phyloP scores from a whole-genome alignment of 257 asterid genomes.

The Ehretia macrophylla region DNA sequence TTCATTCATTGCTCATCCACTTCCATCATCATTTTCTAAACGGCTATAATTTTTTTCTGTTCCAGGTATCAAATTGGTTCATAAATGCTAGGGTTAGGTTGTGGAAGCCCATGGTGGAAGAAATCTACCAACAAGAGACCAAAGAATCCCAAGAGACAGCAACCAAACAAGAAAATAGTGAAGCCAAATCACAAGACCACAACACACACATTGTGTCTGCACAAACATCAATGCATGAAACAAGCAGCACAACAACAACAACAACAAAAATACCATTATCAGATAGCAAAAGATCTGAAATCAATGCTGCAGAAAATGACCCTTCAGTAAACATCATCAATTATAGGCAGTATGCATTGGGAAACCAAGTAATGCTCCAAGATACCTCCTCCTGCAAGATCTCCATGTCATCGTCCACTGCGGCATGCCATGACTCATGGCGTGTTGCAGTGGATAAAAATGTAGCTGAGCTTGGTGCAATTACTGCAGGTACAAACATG shows the following conservation, averaged over 20 bases:
- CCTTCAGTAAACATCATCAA: constrained; percentile 29
- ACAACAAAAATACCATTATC: constrained; percentile 1
- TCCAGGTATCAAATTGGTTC: constrained; percentile 94
- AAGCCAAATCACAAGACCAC: constrained; percentile 17
- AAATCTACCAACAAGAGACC: constrained; percentile 69
- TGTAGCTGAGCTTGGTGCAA: background rate
- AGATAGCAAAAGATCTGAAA: constrained; percentile 28
- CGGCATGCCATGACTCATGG: too few species aligned
- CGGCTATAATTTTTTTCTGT: constrained; percentile 12
- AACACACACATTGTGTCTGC: constrained; percentile 8
- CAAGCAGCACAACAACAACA: constrained; percentile 1
- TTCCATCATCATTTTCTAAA: background rate
- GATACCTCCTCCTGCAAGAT: too few species aligned
- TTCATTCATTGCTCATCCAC: constrained; percentile 21
- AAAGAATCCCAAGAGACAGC: constrained; percentile 18
- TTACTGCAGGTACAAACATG: background rate
- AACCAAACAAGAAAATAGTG: constrained; percentile 12
- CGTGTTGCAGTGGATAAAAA: background rate
- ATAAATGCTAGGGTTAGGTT: constrained; percentile 92
- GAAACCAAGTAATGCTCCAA: constrained; percentile 21
- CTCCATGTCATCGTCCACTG: too few species aligned
- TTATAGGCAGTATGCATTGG: constrained; percentile 35
- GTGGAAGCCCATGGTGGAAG: constrained; percentile 92
- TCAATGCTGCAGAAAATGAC: constrained; percentile 45
- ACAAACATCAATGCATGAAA: constrained; percentile 24